These are phyloP conservation scores for Marasmius oreades DNA, from an alignment of 1,284 basidiomycete species.

Conservation along the genomic window DNA sequence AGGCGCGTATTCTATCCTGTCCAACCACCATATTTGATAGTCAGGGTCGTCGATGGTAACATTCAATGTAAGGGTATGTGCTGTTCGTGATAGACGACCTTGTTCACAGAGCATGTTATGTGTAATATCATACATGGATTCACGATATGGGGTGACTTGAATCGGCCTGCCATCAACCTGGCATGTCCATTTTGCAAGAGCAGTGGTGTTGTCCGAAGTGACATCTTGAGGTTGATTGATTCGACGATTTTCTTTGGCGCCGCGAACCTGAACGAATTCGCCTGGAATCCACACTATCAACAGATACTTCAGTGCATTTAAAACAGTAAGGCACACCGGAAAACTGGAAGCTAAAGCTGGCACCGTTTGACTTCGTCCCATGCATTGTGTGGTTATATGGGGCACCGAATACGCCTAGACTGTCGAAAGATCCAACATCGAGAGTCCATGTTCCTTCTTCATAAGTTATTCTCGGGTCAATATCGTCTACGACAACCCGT, in stretches of 20 bases:
- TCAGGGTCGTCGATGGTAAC: slow-evolving; percentile 1
- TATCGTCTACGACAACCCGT: slow-evolving; percentile 1
- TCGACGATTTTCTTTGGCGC: neutral
- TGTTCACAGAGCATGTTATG: neutral
- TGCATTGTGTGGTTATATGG: slow-evolving; percentile 3
- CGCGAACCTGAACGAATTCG: slow-evolving; percentile 2
- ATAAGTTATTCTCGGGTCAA: neutral
- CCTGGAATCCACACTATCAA: neutral
- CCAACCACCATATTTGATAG: neutral
- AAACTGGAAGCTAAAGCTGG: neutral
- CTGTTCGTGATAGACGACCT: neutral
- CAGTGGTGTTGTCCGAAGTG: neutral
- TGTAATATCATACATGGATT: neutral
- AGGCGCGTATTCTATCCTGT: slow-evolving; percentile 3
- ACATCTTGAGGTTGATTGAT: neutral
- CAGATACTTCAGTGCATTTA: too few species aligned
- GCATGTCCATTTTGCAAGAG: neutral
- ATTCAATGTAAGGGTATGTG: neutral
- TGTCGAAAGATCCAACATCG: neutral
- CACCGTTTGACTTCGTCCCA: neutral
- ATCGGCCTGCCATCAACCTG: neutral
- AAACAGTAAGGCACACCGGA: neutral
- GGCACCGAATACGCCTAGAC: neutral
- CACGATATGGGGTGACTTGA: neutral
- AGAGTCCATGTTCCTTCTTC: neutral